Evolutionary conservation across 225 moss, liverwort and hornwort species (phyloP).

Genomic region (Sphagnum tenellum): DNA sequence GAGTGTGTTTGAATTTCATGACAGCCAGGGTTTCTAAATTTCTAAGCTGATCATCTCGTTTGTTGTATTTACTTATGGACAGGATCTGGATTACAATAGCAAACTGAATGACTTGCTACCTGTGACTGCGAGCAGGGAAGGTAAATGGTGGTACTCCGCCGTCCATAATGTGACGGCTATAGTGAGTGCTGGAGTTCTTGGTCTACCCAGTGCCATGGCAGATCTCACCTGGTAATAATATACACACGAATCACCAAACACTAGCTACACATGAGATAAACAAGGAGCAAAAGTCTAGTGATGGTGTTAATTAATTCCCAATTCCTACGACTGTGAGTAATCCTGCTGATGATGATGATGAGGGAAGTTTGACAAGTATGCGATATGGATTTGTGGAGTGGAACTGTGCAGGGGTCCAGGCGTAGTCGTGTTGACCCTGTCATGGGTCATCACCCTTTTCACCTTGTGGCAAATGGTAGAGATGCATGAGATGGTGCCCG

Average conservation of each 20-base stretch:
- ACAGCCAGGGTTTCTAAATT: no score
- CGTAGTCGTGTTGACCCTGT: neutral
- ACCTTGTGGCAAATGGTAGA: conserved; percentile 12
- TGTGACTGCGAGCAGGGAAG: conserved; percentile 16
- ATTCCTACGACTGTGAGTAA: neutral
- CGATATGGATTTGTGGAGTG: neutral
- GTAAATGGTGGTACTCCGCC: conserved; percentile 53
- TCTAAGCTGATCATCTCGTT: no score
- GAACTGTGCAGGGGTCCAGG: conserved; percentile 7
- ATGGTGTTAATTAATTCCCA: neutral
- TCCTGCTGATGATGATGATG: neutral
- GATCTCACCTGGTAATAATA: conserved; percentile 65
- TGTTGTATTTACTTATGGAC: no score
- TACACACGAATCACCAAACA: neutral
- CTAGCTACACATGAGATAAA: neutral
- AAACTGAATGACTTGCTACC: no score
- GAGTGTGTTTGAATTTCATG: no score
- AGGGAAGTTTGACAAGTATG: neutral
- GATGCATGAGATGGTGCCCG: conserved; percentile 3
- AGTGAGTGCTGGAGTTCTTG: conserved; percentile 65
- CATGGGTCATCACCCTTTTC: conserved; percentile 5
- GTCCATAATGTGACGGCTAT: conserved; percentile 74
- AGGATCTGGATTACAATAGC: no score
- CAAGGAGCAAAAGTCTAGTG: no score
- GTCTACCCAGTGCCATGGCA: conserved; percentile 70